Conservation (phyloP, 805 yeast genomes). For the Blastobotrys terrestris region DNA sequence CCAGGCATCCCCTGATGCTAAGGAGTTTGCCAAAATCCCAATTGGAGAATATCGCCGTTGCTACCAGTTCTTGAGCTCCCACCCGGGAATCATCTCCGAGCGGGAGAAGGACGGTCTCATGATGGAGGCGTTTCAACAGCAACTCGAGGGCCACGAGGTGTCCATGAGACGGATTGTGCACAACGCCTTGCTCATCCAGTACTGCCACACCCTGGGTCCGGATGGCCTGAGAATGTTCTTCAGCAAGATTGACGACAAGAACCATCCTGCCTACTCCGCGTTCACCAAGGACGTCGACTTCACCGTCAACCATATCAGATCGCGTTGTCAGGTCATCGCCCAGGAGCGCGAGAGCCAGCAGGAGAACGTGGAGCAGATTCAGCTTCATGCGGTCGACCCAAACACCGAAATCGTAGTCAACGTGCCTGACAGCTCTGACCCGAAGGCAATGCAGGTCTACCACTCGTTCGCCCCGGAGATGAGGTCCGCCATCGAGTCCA, state of each 20-base stretch:
- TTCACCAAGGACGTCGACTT: slow-evolving; percentile 67
- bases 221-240: slow-evolving; percentile 62
- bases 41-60: slow-evolving; percentile 42
- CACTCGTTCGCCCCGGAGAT: slow-evolving; percentile 57
- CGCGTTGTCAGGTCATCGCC: slow-evolving; percentile 63
- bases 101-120: slow-evolving; percentile 87
- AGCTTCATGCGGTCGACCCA: slow-evolving; percentile 83
- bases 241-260: slow-evolving; percentile 47
- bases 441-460: slow-evolving; percentile 41
- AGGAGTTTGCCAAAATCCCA: slow-evolving; percentile 54
- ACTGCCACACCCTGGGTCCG: slow-evolving; percentile 42
- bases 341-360: slow-evolving; percentile 39
- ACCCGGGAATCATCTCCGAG: slow-evolving; percentile 66
- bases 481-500: slow-evolving; percentile 71
- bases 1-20: slow-evolving; percentile 54
- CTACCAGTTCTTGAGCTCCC: slow-evolving; percentile 44
- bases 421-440: slow-evolving; percentile 46
- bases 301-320: slow-evolving; percentile 69
- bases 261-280: slow-evolving; percentile 60
- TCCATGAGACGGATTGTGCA: slow-evolving; percentile 63
- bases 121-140: slow-evolving; percentile 86
- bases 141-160: slow-evolving; percentile 52
- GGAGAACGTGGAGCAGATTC: slow-evolving; percentile 75
- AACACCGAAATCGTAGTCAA: slow-evolving; percentile 64
- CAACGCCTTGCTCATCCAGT: slow-evolving; percentile 76